These are phyloP conservation scores for Penicillium vulpinum DNA, from an alignment of 2,329 filamentous ascomycete species.

Conservation along the genomic window DNA sequence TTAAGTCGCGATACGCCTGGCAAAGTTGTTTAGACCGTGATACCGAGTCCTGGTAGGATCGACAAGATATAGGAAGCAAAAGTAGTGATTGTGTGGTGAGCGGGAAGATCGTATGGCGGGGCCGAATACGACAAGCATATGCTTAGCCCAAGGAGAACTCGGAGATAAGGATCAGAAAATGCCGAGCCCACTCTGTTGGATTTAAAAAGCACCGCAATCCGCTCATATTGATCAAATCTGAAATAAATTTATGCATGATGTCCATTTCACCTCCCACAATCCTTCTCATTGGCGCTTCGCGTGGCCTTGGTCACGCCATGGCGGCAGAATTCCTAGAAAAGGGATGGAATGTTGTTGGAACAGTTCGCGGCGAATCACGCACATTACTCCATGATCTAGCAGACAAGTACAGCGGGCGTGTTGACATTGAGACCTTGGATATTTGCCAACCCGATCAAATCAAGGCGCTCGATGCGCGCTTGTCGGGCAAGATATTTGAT, in stretches of 20 bases:
- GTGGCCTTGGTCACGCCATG: constrained; percentile 2
- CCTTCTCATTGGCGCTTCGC: not conserved
- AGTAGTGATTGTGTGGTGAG: not conserved
- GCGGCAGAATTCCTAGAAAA: not conserved
- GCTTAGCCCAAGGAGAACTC: not conserved
- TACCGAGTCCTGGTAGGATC: not conserved
- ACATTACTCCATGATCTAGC: not conserved
- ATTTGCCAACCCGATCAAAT: constrained; percentile 3
- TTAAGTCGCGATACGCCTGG: not conserved
- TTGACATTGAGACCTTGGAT: not conserved
- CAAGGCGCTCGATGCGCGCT: not conserved
- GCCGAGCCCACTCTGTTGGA: not conserved
- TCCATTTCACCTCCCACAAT: not conserved
- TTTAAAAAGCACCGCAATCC: not conserved
- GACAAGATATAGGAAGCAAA: not conserved
- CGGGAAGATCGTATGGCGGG: not conserved
- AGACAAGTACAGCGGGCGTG: not conserved
- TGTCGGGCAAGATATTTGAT: not conserved
- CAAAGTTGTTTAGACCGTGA: not conserved
- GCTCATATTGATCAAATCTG: not conserved
- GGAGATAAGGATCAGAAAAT: constrained; percentile 1
- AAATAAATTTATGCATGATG: not conserved
- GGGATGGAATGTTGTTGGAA: constrained; percentile 1
- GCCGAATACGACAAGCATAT: not conserved
- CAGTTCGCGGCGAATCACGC: not conserved